Evolutionary conservation across 306 rosid genomes (phyloP).

Genomic region (Rubus parviflorus): DNA sequence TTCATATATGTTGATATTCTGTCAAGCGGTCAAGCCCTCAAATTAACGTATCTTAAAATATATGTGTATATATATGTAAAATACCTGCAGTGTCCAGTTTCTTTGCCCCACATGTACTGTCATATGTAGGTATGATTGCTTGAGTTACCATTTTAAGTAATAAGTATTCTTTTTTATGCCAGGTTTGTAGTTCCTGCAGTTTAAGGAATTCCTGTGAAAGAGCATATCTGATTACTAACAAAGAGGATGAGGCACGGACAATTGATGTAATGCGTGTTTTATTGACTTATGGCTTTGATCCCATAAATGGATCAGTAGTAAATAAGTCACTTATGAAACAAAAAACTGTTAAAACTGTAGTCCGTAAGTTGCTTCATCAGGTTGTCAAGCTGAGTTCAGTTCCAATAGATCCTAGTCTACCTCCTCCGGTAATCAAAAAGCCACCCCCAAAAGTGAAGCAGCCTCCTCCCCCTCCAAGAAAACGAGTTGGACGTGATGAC

Average conservation of each 20-base stretch:
- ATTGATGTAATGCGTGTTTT: constrained; percentile 86
- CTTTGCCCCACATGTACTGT: neutral
- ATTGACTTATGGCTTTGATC: constrained; percentile 77
- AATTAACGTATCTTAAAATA: too few species aligned
- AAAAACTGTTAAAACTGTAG: constrained; percentile 74
- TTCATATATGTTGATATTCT: neutral
- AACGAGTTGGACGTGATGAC: constrained; percentile 88
- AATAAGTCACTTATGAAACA: constrained; percentile 69
- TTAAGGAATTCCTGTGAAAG: constrained; percentile 87
- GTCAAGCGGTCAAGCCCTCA: neutral
- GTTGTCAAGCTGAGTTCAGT: constrained; percentile 93
- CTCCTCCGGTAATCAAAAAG: constrained; percentile 75
- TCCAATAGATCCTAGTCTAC: constrained; percentile 92
- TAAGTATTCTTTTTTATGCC: constrained; percentile 36
- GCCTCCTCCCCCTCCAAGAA: constrained; percentile 92
- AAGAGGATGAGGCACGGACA: constrained; percentile 90
- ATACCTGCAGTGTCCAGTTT: neutral
- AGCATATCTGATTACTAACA: constrained; percentile 76
- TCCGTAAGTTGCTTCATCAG: constrained; percentile 87
- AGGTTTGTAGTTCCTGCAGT: constrained; percentile 99
- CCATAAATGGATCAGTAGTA: constrained; percentile 51
- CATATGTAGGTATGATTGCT: neutral
- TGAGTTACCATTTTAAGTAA: constrained; percentile 21
- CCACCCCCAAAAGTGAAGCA: constrained; percentile 92
- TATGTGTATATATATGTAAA: too few species aligned